Base-by-base conservation (phyloP, 2,329 filamentous ascomycete species). In the Botrytis medusae region DNA sequence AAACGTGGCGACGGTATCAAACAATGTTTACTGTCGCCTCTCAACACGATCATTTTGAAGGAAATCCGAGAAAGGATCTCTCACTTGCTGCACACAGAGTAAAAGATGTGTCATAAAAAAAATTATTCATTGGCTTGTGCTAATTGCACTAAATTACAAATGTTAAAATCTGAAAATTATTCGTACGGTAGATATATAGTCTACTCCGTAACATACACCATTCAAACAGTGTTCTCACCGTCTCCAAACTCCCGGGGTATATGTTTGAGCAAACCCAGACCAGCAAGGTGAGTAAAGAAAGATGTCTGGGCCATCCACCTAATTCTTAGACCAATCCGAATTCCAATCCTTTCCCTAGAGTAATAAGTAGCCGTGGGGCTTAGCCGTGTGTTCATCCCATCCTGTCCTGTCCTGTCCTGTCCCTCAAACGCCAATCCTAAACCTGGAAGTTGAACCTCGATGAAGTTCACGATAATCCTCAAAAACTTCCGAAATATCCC, bases 391-490 rank as follows among this genome's bases (percentile, higher is more conserved):
- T 51, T 12, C 44, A 37, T 51, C 42, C 63, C 2, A 51, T n/a
- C 32, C 29, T 5, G 29, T 37, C 48, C n/a, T 37, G 32, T 57
- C 34, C 65, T 9, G 42, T 6, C 37, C 34, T 8, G 29, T 37
- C 48, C 42, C 48, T 22, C 37, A 68, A 57, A 69, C 65, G 65
- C 65, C 65, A 42, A 59, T 69, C n/a, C 51, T 44, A 57, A 51
- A 32, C 65, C 65, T 57, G 57, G 12, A 42, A 42, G 48, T 57
- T 40, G 48, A 68, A 44, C 18, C n/a, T 57, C 18, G 37, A 12
- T 1, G 54, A 42, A 57, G 32, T 57, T 9, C 22, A 69, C 37
- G 32, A 10, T 25, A 10, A 42, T 9, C 46, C 34, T 65, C 46
- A 32, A 67, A 29, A 32, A 65, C 22, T 40, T n/a, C 29, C 6